A percentile compares a stretch with the other conserved stretches of the same genome.
These are phyloP conservation scores for Termitomyces sp. DNA, from an alignment of 1,284 basidiomycete species.

Conservation along the genomic window DNA sequence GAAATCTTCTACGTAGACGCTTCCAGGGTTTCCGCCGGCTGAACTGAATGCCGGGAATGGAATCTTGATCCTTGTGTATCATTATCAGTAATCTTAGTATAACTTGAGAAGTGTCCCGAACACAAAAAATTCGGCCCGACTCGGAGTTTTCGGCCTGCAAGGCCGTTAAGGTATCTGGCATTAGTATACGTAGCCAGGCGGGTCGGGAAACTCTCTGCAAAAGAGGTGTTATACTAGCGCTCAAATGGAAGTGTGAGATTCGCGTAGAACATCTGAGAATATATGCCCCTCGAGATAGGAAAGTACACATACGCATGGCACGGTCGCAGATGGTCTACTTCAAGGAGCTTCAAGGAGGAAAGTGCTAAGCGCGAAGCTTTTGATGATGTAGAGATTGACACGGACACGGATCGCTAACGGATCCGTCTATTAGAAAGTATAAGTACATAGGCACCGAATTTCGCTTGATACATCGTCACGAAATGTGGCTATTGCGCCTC, in stretches of 20 bases:
- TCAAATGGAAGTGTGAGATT: neutral
- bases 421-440: slow-evolving; percentile 15
- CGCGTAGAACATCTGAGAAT: neutral
- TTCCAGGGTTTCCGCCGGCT: neutral
- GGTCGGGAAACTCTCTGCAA: neutral
- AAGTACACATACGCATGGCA: no score
- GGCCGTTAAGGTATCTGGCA: neutral
- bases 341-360: neutral
- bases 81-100: no score
- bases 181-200: neutral
- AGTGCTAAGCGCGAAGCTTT: slow-evolving; percentile 22
- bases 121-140: neutral
- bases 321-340: neutral
- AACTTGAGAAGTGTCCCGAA: neutral
- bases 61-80: neutral
- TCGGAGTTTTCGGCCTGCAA: neutral
- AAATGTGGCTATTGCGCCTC: slow-evolving; percentile 3
- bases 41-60: neutral
- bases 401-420: neutral
- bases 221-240: neutral
- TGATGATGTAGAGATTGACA: slow-evolving; percentile 14
- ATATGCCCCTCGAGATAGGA: no score
- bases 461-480: slow-evolving; percentile 11
- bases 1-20: neutral
- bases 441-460: slow-evolving; percentile 7